Conservation (phyloP, 345 rosid species). For the Pistacia atlantica region DNA sequence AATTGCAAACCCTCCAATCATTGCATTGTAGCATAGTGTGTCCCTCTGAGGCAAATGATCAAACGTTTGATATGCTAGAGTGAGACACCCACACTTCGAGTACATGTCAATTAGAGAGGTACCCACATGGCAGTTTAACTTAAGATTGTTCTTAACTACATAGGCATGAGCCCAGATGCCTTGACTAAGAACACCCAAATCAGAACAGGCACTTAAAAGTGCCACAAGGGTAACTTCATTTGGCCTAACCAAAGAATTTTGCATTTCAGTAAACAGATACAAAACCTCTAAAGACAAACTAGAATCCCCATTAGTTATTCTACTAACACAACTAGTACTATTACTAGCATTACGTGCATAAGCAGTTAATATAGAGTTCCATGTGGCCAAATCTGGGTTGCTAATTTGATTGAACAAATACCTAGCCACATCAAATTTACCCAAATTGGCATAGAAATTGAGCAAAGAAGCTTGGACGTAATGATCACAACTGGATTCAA, state of each 20-base stretch:
- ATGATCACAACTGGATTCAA: slow-evolving; percentile 44
- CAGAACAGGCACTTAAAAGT: slow-evolving; percentile 56
- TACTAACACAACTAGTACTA: neutral
- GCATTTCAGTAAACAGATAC: slow-evolving; percentile 49
- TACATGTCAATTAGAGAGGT: slow-evolving; percentile 53
- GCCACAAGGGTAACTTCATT: slow-evolving; percentile 67
- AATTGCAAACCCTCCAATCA: slow-evolving; percentile 59
- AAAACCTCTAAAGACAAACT: slow-evolving; percentile 36
- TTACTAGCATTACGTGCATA: slow-evolving; percentile 37
- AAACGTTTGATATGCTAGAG: slow-evolving; percentile 41
- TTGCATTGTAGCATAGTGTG: slow-evolving; percentile 48
- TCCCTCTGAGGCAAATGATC: slow-evolving; percentile 51
- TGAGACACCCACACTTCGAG: slow-evolving; percentile 42
- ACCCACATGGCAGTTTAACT: slow-evolving; percentile 51
- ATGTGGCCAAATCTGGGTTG: slow-evolving; percentile 59
- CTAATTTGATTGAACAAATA: slow-evolving; percentile 50
- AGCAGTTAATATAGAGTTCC: slow-evolving; percentile 66
- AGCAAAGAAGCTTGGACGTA: slow-evolving; percentile 61
- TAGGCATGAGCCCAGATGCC: slow-evolving; percentile 65
- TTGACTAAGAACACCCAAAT: slow-evolving; percentile 46
- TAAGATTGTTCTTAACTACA: slow-evolving; percentile 40
- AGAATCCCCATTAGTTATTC: neutral
- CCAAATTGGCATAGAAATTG: slow-evolving; percentile 17
- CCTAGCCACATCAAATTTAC: slow-evolving; percentile 42
- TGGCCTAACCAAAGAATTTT: slow-evolving; percentile 42